phyloP scores from a whole-genome alignment of 768 basidiomycete species.

The Rhizopogon vesiculosus region DNA sequence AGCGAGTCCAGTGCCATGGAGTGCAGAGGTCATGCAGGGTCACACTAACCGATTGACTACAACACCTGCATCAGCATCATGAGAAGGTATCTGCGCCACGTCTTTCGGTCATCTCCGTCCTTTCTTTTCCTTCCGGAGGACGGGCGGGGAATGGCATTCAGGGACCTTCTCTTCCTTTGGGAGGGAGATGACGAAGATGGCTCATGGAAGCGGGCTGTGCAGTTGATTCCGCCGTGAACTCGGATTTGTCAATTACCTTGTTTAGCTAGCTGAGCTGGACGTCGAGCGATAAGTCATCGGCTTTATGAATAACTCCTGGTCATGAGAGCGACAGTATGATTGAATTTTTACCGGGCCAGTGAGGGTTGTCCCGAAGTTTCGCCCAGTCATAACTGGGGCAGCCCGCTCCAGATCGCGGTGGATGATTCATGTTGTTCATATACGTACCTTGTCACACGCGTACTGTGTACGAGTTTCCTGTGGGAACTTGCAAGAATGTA shows the following conservation, averaged over 20 bases:
- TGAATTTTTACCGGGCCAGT: not conserved
- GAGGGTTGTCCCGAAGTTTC: not conserved
- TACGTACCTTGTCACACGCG: no score
- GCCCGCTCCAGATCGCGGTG: no score
- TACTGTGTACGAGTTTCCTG: not conserved
- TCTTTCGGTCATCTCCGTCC: slow-evolving; percentile 12
- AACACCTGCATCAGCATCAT: not conserved
- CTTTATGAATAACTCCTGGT: not conserved
- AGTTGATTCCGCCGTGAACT: slow-evolving; percentile 31
- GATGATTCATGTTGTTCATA: no score
- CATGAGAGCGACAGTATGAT: not conserved
- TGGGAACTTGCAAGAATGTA: not conserved
- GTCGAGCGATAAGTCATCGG: not conserved
- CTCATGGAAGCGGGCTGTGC: slow-evolving; percentile 11
- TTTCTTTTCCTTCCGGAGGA: slow-evolving; percentile 49
- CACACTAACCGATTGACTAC: no score
- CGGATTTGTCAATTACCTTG: slow-evolving; percentile 44
- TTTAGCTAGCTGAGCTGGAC: slow-evolving; percentile 38
- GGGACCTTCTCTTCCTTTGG: slow-evolving; percentile 41
- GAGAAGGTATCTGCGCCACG: not conserved
- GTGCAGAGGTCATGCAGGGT: no score
- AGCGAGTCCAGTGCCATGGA: no score
- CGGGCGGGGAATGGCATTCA: slow-evolving; percentile 59
- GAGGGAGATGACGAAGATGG: slow-evolving; percentile 7
- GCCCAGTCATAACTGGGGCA: not conserved